Conservation (phyloP, 2,329 filamentous ascomycete species). For the Fusarium tupiense region DNA sequence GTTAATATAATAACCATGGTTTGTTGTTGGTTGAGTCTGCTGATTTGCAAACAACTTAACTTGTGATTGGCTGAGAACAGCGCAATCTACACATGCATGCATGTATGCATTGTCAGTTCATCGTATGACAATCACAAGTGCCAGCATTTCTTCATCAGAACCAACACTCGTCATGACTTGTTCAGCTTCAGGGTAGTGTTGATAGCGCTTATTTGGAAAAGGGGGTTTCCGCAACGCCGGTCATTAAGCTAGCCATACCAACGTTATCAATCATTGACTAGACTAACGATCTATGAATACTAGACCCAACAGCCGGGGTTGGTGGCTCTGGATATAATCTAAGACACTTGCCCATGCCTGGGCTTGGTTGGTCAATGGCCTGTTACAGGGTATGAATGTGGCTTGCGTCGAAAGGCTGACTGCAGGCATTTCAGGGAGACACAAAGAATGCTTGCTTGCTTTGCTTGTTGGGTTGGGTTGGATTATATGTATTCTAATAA, state of each 20-base stretch:
- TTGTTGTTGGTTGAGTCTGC: too few species aligned
- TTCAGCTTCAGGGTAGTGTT: neutral
- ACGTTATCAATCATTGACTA: neutral
- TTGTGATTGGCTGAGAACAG: neutral
- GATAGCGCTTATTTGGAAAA: neutral
- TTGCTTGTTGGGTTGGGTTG: neutral
- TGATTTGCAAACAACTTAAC: neutral
- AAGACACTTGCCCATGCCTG: neutral
- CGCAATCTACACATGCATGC: neutral
- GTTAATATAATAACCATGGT: neutral
- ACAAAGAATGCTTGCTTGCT: neutral
- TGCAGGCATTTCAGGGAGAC: neutral
- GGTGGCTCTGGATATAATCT: neutral
- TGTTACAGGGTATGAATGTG: slow-evolving; percentile 2
- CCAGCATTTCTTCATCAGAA: neutral
- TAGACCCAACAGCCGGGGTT: neutral
- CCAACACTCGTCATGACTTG: neutral
- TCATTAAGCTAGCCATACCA: neutral
- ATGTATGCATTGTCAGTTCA: neutral
- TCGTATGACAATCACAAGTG: neutral
- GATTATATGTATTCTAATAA: neutral
- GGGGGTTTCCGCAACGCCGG: neutral
- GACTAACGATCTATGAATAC: neutral
- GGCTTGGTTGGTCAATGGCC: neutral
- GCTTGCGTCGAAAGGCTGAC: neutral